Evolutionary conservation across 371 early-diverging fungal genomes (phyloP), one percentile per base, ranked within the genome.

Genomic region (Mortierella sp.): DNA sequence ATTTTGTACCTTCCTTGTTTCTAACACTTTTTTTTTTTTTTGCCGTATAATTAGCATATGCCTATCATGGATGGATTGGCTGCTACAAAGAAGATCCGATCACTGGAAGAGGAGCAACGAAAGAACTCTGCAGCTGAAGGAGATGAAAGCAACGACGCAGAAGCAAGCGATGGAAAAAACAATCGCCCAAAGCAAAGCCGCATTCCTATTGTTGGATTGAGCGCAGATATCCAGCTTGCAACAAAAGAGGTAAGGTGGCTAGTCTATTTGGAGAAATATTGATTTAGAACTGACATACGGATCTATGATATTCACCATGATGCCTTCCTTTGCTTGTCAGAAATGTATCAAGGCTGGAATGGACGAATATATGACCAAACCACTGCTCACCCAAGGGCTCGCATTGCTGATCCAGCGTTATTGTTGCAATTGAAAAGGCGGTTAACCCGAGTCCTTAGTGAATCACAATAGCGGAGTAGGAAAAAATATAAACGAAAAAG

Each of bases 291-390:
- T 30, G 30, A 30, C 30, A 30, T 30, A 30, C 30, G 4, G 30
- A 10, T 43, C 16, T 43, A 43, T 2, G 18, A 11, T 12, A 32
- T 18, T 20, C 10, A 68, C 43, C 43, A n/a, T 5, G 1, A 40
- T 35, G 57, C 43, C 59, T 32, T 24, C 32, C 40, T 51, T 54
- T 40, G 9, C 6, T 51, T 22, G 3, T 4, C 64, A 79, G 79
- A 69, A 86, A 49, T 89, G 88, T 35, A 79, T 88, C 45, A 75
- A 85, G 24, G 89, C 88, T 3, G 88, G 88, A 12, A 90, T 90
- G 90, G 88, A 90, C 66, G 89, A 88, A 20, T 90, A 90, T 71
- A 69, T 90, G 65, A 90, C 90, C 30, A 90, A 90, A 51, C 90
- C 90, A n/a, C 72, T 90, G 45, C 62, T 80, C 55, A 80, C 81